phyloP scores from a whole-genome alignment of 2,329 filamentous ascomycete genomes.

The Botrytis tulipae region DNA sequence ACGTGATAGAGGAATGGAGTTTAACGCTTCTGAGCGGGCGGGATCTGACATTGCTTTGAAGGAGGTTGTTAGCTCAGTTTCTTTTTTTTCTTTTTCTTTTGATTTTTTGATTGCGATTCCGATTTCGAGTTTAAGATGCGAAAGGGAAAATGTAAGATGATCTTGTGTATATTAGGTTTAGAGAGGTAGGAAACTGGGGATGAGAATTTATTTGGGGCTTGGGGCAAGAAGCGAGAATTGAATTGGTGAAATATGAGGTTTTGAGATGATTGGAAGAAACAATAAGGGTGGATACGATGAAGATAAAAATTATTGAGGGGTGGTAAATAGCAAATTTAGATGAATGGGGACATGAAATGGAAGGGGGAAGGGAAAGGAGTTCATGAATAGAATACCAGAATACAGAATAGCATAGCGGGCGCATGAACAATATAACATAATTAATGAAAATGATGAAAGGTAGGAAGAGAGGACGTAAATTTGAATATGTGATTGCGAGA shows the following conservation, averaged over 20 bases:
- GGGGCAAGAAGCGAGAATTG: not conserved
- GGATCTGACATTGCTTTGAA: conserved; percentile 45
- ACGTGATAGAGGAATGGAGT: conserved; percentile 61
- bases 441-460: not conserved
- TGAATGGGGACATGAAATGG: not conserved
- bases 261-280: not conserved
- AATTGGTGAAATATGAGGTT: not conserved
- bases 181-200: conserved; percentile 30
- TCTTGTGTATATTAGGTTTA: conserved; percentile 37
- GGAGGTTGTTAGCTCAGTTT: not conserved
- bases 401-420: not conserved
- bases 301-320: not conserved
- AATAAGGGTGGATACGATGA: not conserved
- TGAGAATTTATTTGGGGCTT: not conserved
- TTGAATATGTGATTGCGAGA: not conserved
- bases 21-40: conserved; percentile 38
- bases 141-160: not conserved
- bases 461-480: not conserved
- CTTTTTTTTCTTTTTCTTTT: not conserved
- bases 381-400: not conserved
- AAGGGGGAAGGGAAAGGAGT: not conserved
- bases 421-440: not conserved
- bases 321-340: not conserved
- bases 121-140: not conserved
- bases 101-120: not conserved